Evolutionary conservation across 768 basidiomycete genomes (phyloP), one percentile per base, ranked within the genome.

Genomic region (Hypsizygus marmoreus): DNA sequence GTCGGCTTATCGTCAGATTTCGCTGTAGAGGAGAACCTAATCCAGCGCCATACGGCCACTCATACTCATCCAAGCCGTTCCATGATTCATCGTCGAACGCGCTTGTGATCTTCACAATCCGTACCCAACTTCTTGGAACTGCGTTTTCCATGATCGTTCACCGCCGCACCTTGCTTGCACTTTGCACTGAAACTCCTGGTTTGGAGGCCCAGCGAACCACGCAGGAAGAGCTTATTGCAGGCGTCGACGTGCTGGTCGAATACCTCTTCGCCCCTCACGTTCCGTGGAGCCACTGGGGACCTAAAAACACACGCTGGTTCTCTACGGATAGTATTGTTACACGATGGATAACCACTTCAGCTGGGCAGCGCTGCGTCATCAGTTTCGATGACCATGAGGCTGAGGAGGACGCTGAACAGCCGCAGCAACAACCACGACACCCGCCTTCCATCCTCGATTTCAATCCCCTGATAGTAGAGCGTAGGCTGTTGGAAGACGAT

Each of bases 341-440:
- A 22, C 42, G 40, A 4, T 61, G 59, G 59, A 56, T 63, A 29
- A 63, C 62, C 9, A 54, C 49, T 9, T 53, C 55, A 11, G 43
- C 54, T 4, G 62, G 62, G 12, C 55, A 58, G 39, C 55, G 60
- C 17, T 54, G 49, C 17, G 50, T 60, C 5, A 20, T 55, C 11
- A 37, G 45, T 24, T 14, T 29, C 9, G 23, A 43, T 37, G 8
- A 9, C 2, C 40, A 42, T 8, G 23, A 14, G 0, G 16, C 30
- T 14, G 43, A 36, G 0, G 43, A 33, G 20, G 28, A 38, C 2
- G 35, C 20, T 4, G 29, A 28, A 6, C 30, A 19, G 30, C 29
- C 17, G 36, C 20, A 34, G 13, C 32, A n/a, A n/a, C n/a, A n/a
- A n/a, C n/a, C n/a, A n/a, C 35, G 24, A 42, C 3, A 22, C 29